phyloP scores from a whole-genome alignment of 164 flowering plant species.

The Vitis cinerea region DNA sequence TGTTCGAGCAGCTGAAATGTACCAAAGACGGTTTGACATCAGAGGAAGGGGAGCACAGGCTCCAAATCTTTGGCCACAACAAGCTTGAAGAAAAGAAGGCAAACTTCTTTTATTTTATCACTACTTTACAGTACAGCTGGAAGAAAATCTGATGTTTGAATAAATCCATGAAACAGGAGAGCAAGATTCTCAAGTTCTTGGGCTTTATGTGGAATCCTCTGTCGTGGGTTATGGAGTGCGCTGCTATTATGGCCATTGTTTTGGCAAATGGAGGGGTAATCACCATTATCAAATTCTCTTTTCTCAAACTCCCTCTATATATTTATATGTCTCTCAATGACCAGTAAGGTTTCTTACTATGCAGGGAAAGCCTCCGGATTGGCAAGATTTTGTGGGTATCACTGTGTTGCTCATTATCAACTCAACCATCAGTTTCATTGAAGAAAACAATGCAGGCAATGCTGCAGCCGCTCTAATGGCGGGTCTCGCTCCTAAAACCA shows the following conservation, averaged over 20 bases:
- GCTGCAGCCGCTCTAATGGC: slow-evolving; percentile 96
- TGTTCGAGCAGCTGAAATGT: slow-evolving; percentile 67
- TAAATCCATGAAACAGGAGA: slow-evolving; percentile 38
- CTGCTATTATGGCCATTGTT: slow-evolving; percentile 86
- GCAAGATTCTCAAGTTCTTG: slow-evolving; percentile 74
- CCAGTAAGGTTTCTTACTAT: background rate
- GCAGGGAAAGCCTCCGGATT: slow-evolving; percentile 82
- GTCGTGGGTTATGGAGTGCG: slow-evolving; percentile 90
- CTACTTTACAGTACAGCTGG: background rate
- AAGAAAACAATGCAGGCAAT: slow-evolving; percentile 89
- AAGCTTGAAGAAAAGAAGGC: slow-evolving; percentile 82
- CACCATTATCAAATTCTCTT: background rate
- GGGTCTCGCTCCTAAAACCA: slow-evolving; percentile 87
- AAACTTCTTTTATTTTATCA: background rate
- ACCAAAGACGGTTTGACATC: slow-evolving; percentile 51
- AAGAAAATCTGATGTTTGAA: background rate
- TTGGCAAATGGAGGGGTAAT: slow-evolving; percentile 85
- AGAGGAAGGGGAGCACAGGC: slow-evolving; percentile 59
- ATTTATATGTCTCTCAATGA: background rate
- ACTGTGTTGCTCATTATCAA: slow-evolving; percentile 66
- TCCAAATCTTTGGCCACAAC: slow-evolving; percentile 73
- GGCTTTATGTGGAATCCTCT: slow-evolving; percentile 96
- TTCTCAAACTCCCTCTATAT: background rate
- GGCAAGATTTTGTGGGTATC: slow-evolving; percentile 82
- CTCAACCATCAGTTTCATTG: slow-evolving; percentile 87